Base-by-base conservation (phyloP, 2,329 filamentous ascomycete species). In the Sphaerulina populicola region DNA sequence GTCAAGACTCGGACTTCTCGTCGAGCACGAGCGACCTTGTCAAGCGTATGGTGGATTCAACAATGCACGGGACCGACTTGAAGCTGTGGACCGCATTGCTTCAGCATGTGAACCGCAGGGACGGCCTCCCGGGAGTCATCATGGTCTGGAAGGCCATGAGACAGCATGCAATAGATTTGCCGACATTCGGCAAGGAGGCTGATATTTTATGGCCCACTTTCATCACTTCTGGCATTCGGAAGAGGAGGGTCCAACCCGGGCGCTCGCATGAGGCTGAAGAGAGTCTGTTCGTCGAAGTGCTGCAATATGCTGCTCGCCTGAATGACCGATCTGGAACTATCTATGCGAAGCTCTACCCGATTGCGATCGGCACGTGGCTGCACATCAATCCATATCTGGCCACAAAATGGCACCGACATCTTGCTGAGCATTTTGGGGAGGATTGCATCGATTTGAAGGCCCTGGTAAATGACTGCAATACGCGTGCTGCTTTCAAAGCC, bases 121-220 rank as follows among this genome's bases (percentile, higher is more conserved):
- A 74, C 55, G 72, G 74, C 0, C 43, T 58, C 15, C 48, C 60
- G 15, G 76, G 75, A 9, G 65, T 74, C 4, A 42, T 58, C n/a
- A 63, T 67, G 6, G 66, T 76, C 4, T 78, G 74, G 72, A 54
- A 66, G 30, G 69, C 64, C 40, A 68, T 71, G 63, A 63, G 58
- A 9, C 45, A 57, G 10, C 62, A 68, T 21, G 58, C 62, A 2
- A 60, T 75, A 21, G 58, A 65, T 18, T 55, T 78, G 9, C 74
- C 74, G 11, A 66, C 60, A 2, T 54, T 58, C 10, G 69, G 71
- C 14, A 47, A 54, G n/a, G 57, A 70, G 4, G 71, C 73, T 14
- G 62, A 69, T 7, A 62, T 62, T 10, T 54, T 79, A 6, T 78
- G 76, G 76, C 61, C 62, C 0, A 69, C 66, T 0, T 72, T 78